Base-by-base conservation (phyloP, 371 early-diverging fungal genomes). In the Sporodiniella umbellata region DNA sequence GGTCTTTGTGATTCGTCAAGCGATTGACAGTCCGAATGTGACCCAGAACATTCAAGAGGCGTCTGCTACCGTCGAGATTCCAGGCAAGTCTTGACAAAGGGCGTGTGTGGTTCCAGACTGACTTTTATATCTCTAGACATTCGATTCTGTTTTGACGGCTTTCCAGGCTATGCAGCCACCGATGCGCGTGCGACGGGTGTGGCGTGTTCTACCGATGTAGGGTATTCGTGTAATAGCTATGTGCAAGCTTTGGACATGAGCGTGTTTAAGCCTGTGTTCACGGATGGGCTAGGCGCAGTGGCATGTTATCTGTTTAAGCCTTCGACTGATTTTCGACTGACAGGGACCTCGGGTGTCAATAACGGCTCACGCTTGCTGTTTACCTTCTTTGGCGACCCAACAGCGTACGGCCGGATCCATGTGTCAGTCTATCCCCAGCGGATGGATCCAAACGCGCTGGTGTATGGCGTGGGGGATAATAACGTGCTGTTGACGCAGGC, bases 61-160 rank as follows among this genome's bases (percentile, higher is more conserved):
- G 1, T 48, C 60, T 47, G 57, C 72, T 11, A 45, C 49, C 4
- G 76, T 72, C 1, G 64, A 69, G 11, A 64, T 70, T 0, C 76
- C 76, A 25, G 64, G 67, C 62, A 62, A 48, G 10, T 8, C 17
- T 31, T 28, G n/a, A n/a, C n/a, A n/a, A n/a, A n/a, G n/a, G n/a
- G n/a, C n/a, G n/a, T n/a, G n/a, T n/a, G n/a, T n/a, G n/a, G n/a
- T n/a, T n/a, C n/a, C n/a, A n/a, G n/a, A n/a, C n/a, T n/a, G n/a
- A n/a, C n/a, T n/a, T n/a, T n/a, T n/a, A n/a, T n/a, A n/a, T n/a
- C n/a, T n/a, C n/a, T 43, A 67, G 75, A 75, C 60, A 50, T 75
- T 30, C 70, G 76, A 22, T 75, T 75, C 50, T 66, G 76, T 42
- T 75, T 70, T 47, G 76, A 75, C 45, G 76, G 76, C 10, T 75